A percentile compares a stretch with the other conserved stretches of the same genome.
Evolutionary conservation across 352 stramenopile species (phyloP).

Genomic region (Phytophthora pluvialis): DNA sequence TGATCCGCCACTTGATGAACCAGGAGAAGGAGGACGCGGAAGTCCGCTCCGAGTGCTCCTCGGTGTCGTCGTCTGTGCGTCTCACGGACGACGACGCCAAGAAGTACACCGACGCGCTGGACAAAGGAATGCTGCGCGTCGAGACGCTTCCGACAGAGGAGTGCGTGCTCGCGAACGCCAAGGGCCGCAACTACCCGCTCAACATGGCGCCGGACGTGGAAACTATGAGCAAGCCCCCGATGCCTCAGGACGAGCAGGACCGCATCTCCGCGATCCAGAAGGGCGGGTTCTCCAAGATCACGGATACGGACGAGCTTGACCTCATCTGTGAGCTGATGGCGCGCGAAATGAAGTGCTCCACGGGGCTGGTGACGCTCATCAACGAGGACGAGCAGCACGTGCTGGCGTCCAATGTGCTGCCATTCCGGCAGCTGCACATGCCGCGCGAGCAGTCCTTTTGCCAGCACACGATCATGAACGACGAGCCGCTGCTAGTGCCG

Average conservation of each 20-base stretch:
- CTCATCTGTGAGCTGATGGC: conserved; percentile 67
- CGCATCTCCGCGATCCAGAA: conserved; percentile 51
- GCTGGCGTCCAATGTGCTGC: conserved; percentile 40
- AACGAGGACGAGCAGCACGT: conserved; percentile 56
- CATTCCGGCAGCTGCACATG: conserved; percentile 47
- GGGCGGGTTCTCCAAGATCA: conserved; percentile 45
- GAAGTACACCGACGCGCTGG: conserved; percentile 36
- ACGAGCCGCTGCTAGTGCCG: conserved; percentile 62
- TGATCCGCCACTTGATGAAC: conserved; percentile 65
- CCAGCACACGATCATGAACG: conserved; percentile 70
- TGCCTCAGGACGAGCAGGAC: conserved; percentile 46
- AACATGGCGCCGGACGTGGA: conserved; percentile 30
- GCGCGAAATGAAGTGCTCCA: conserved; percentile 60
- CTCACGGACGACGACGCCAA: conserved; percentile 38
- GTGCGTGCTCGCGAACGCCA: conserved; percentile 40
- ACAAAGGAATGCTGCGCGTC: conserved; percentile 39
- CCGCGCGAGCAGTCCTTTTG: conserved; percentile 70
- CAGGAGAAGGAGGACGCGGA: conserved; percentile 42
- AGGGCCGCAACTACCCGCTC: conserved; percentile 51
- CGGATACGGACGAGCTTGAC: conserved; percentile 61
- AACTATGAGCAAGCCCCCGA: conserved; percentile 34
- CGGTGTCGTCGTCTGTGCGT: conserved; percentile 21
- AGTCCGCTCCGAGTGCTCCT: conserved; percentile 24
- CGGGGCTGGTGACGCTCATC: conserved; percentile 63
- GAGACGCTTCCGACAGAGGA: conserved; percentile 38